These are phyloP conservation scores for Penstemon barbatus DNA, from an alignment of 257 asterid genomes.

Conservation along the genomic window DNA sequence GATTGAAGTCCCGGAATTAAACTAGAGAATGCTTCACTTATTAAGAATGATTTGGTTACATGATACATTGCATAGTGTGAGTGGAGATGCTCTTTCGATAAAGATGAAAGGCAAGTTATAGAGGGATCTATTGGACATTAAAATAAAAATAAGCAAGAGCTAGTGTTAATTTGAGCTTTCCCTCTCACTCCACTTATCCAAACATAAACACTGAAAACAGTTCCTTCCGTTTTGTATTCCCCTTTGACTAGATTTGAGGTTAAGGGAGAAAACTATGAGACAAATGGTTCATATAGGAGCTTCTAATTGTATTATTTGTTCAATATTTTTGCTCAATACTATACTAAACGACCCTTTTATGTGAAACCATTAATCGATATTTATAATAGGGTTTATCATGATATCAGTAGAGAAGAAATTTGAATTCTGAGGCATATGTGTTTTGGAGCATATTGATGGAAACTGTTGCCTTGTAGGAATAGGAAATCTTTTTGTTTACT, in stretches of 20 bases:
- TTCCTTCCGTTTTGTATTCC: background rate
- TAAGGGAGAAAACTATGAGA: conserved; percentile 14
- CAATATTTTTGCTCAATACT: conserved; percentile 19
- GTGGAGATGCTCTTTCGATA: conserved; percentile 11
- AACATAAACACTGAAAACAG: conserved; percentile 6
- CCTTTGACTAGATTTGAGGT: conserved; percentile 1
- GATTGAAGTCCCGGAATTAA: conserved; percentile 13
- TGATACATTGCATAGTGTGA: conserved; percentile 19
- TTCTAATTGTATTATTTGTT: conserved; percentile 15
- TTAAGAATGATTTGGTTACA: conserved; percentile 3
- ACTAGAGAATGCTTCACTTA: conserved; percentile 1
- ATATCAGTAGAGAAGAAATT: background rate
- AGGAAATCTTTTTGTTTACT: background rate
- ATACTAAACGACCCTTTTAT: background rate
- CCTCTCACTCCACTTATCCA: background rate
- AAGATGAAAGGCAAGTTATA: background rate
- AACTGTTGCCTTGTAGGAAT: conserved; percentile 11
- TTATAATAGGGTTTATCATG: background rate
- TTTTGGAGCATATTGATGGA: conserved; percentile 10
- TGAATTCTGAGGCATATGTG: background rate
- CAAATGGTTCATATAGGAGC: conserved; percentile 13
- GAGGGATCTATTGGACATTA: background rate
- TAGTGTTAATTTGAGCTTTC: background rate
- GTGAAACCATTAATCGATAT: background rate
- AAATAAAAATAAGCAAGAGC: conserved; percentile 1